phyloP scores from a whole-genome alignment of 768 basidiomycete species.

The Podaxis sp. region DNA sequence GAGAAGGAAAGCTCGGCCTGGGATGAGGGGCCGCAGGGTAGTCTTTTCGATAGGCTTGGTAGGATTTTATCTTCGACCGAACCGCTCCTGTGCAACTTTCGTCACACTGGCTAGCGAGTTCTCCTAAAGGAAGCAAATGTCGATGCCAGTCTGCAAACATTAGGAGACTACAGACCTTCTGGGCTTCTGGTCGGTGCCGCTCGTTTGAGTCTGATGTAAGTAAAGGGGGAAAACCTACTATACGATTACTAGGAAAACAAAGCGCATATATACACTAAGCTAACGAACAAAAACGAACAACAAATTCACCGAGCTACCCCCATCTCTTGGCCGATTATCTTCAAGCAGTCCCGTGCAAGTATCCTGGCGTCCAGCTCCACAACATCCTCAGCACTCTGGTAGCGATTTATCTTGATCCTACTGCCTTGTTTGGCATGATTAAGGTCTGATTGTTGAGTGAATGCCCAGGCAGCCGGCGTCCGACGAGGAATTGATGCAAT shows the following conservation, averaged over 20 bases:
- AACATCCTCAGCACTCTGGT: conserved; percentile 17
- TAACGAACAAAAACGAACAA: neutral
- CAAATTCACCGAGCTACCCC: conserved; percentile 36
- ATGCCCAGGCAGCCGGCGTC: conserved; percentile 67
- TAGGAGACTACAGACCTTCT: neutral
- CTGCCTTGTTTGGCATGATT: conserved; percentile 20
- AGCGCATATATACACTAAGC: neutral
- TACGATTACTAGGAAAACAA: neutral
- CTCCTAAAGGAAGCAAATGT: neutral
- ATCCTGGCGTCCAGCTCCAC: conserved; percentile 63
- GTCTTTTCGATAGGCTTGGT: neutral
- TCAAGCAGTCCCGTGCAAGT: conserved; percentile 66
- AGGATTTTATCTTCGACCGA: neutral
- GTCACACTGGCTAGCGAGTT: neutral
- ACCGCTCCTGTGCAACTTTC: neutral
- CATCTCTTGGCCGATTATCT: conserved; percentile 72
- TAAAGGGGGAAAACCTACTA: neutral
- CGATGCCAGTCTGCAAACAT: neutral
- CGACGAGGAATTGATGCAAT: conserved; percentile 71
- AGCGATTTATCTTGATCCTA: conserved; percentile 4
- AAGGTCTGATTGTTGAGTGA: conserved; percentile 12
- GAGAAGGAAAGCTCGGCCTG: neutral
- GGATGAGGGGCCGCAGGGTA: neutral
- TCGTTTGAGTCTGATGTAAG: neutral
- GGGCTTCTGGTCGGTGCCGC: neutral